A percentile compares a stretch with the other conserved stretches of the same genome.
phyloP scores from a whole-genome alignment of 106 monocot genomes.

The Acorus gramineus region DNA sequence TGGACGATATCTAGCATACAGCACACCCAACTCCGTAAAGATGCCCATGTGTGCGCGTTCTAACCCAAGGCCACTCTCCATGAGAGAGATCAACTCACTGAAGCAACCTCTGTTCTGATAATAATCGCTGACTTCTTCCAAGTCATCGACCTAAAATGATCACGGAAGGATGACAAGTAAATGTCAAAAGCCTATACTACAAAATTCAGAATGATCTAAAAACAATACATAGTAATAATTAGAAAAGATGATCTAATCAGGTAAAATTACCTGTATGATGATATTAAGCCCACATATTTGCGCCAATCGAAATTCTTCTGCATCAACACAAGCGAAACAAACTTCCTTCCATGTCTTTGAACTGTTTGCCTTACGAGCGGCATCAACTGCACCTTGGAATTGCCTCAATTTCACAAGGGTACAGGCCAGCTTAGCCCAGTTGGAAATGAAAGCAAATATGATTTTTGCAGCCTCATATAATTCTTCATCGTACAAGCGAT shows the following conservation, averaged over 20 bases:
- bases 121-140: conserved; percentile 95
- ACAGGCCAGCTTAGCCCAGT: conserved; percentile 89
- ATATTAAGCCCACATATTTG: conserved; percentile 95
- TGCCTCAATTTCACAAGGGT: conserved; percentile 87
- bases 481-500: conserved; percentile 77
- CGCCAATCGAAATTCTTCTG: conserved; percentile 93
- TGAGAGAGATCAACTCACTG: conserved; percentile 91
- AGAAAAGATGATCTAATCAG: neutral
- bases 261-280: conserved; percentile 70
- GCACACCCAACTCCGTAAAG: conserved; percentile 92
- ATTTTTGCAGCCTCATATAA: conserved; percentile 98
- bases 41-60: conserved; percentile 99
- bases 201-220: neutral
- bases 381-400: conserved; percentile 98
- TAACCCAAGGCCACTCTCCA: conserved; percentile 97
- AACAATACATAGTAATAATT: neutral
- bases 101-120: conserved; percentile 99
- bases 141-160: conserved; percentile 74
- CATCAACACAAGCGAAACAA: conserved; percentile 97
- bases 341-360: conserved; percentile 99
- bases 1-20: conserved; percentile 85
- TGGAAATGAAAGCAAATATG: conserved; percentile 97
- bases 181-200: too few relatives aligned
- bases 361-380: conserved; percentile 97
- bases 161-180: neutral